Base-by-base conservation (phyloP, 2,329 filamentous ascomycete species). In the Neofusicoccum sp. region DNA sequence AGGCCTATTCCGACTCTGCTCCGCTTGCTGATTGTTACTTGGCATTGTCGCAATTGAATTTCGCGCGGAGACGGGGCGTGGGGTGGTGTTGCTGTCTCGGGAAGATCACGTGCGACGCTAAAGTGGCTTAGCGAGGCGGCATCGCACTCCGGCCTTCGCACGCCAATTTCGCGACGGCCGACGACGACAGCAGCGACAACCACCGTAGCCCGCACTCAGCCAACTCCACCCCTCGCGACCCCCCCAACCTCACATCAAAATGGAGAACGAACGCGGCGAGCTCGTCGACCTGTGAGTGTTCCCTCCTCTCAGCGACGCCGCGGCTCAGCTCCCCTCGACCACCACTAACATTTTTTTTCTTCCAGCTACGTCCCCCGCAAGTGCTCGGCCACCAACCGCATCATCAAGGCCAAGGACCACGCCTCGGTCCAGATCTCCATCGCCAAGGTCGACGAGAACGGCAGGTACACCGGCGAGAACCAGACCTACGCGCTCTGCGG, bases 341-440 rank as follows among this genome's bases (percentile, higher is more conserved):
- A 34, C 12, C 41, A 60, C 53, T 48, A 62, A 60, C 59, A 58
- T 33, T 31, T 30, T 24, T 40, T 40, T n/a, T 61, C 36, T 33
- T 68, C 66, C 77, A 96, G 91, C 80, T 96, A 96, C 88, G 90
- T 96, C 86, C 92, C 92, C 79, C 91, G 93, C 86, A 98, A 97
- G 86, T 98, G 93, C 90, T 91, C 87, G 81, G 93, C 93, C 74
- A 96, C 93, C 81, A 96, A 96, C 91, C 91, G 95, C 84, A 97
- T 98, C 86, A 98, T 99, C 89, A 97, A 97, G 86, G 92, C 95
- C 85, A 97, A 98, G 86, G 95, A 99, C 84, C 95, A 99, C 87
- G 93, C 91, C 74, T 96, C 91, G 66, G 95, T 98, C 73, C 95
- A 99, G 83, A 91, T 99, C 81, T 91, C 89, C 73, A 85, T 99